Base-by-base conservation (phyloP, 495 filamentous ascomycete genomes). In the Coniosporium apollinis region DNA sequence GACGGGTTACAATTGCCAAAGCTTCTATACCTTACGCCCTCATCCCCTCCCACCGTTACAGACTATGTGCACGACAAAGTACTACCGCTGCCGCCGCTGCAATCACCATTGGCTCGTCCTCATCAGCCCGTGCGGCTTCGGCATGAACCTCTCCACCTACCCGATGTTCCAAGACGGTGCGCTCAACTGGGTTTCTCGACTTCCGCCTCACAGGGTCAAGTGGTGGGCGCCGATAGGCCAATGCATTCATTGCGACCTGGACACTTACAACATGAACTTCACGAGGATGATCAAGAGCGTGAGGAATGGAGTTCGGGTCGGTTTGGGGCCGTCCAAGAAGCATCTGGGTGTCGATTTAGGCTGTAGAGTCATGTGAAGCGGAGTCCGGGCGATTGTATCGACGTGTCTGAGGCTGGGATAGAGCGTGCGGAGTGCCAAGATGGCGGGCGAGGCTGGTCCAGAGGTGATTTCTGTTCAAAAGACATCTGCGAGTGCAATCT, bases 41-140 rank as follows among this genome's bases (percentile, higher is more conserved):
- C 17, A 13, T 8, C 8, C 24, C 24, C 24, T 13, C 13, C 13
- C 24, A 26, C 13, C 13, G 24, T 13, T 8, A 15, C 30, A 39
- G 5, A 32, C 37, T 22, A 66, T 66, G 63, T 67, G 64, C 43
- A 44, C 20, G 10, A 50, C 49, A n/a, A 48, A 33, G 15, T 47
- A 48, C 28, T 57, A 52, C 34, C 47, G 44, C 20, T 61, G 58
- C 5, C 36, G 37, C 2, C 47, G 36, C 5, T 67, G 63, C 48
- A 22, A 26, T 4, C 57, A 62, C 36, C 31, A 40, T 22, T 67
- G 61, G 57, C 39, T 60, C 15, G 40, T 43, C 6, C 37, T 64
- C 18, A 29, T 17, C 3, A 31, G 46, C 0, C 53, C 59, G 5
- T 66, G 62, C 44, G 38, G 25, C 5, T 13, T 43, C 32, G 54